phyloP scores from a whole-genome alignment of 176 grass and related monocot genomes.

The Zea mays region DNA sequence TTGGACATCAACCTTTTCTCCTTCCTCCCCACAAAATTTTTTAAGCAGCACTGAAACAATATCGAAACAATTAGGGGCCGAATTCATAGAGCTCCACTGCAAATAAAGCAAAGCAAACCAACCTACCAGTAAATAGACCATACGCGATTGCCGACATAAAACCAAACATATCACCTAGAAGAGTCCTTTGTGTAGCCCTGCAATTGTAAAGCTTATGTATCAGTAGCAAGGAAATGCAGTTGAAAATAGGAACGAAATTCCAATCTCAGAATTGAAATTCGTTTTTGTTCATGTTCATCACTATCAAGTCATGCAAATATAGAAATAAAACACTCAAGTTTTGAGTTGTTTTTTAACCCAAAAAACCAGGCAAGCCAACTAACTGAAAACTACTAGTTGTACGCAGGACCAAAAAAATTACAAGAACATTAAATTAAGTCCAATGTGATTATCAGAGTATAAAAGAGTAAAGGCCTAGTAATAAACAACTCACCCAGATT shows the following conservation, averaged over 20 bases:
- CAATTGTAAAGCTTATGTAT: conserved; percentile 35
- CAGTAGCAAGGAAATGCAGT: conserved; percentile 2
- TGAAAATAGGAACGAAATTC: background rate
- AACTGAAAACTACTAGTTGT: conserved; percentile 10
- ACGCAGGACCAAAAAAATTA: background rate
- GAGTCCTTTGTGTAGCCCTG: conserved; percentile 71
- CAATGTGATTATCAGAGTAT: background rate
- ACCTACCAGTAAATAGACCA: conserved; percentile 86
- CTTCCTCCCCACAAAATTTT: conserved; percentile 94
- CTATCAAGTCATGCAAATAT: background rate
- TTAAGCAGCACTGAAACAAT: conserved; percentile 80
- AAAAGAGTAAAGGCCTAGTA: background rate
- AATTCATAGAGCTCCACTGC: background rate
- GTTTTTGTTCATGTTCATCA: background rate
- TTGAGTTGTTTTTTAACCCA: background rate
- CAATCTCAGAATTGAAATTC: background rate
- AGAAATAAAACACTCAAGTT: background rate
- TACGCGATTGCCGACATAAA: conserved; percentile 87
- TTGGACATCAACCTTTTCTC: conserved; percentile 85
- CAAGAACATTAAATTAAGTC: background rate
- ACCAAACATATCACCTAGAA: conserved; percentile 90
- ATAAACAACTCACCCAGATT: conserved; percentile 58
- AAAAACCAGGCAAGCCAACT: background rate
- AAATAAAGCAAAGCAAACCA: conserved; percentile 5
- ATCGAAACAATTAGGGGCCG: conserved; percentile 36